A percentile compares a stretch with the other conserved stretches of the same genome.
phyloP scores from a whole-genome alignment of 2,329 filamentous ascomycete genomes.

The Claviceps sp. region DNA sequence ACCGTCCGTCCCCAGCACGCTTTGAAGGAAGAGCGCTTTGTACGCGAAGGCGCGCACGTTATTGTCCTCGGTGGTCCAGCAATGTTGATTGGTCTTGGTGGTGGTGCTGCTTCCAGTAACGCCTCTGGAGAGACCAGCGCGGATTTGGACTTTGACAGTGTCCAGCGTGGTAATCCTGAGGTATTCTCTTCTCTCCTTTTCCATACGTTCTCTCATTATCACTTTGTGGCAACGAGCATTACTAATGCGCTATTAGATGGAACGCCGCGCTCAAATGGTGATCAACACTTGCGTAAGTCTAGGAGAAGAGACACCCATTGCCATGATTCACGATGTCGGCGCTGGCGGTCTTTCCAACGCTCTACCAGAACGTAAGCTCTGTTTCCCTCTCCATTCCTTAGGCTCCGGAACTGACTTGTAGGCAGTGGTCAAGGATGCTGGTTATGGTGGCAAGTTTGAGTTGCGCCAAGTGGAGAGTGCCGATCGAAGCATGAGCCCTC shows the following conservation, averaged over 20 bases:
- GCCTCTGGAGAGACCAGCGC: conserved; percentile 78
- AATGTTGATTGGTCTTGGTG: conserved; percentile 94
- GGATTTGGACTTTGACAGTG: conserved; percentile 91
- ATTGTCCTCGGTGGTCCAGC: conserved; percentile 91
- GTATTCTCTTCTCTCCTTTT: conserved; percentile 1
- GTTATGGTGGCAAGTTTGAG: conserved; percentile 82
- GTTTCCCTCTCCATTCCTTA: not conserved
- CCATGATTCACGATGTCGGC: conserved; percentile 95
- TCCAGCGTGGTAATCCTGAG: conserved; percentile 92
- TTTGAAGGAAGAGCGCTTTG: conserved; percentile 66
- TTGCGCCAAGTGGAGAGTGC: conserved; percentile 87
- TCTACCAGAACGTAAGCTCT: conserved; percentile 51
- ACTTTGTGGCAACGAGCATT: not conserved
- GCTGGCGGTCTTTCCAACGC: conserved; percentile 69
- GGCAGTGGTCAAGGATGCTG: conserved; percentile 73
- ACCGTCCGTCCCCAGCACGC: conserved; percentile 85
- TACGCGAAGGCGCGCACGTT: conserved; percentile 76
- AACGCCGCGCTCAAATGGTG: conserved; percentile 91
- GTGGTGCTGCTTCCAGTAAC: conserved; percentile 86
- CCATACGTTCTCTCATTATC: not conserved
- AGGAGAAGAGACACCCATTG: conserved; percentile 75
- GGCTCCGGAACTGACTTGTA: not conserved
- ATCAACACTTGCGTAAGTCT: conserved; percentile 88
- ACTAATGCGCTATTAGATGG: conserved; percentile 38
- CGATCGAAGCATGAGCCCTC: conserved; percentile 81